phyloP scores from a whole-genome alignment of 257 asterid species.

The Fraxinus excelsior region DNA sequence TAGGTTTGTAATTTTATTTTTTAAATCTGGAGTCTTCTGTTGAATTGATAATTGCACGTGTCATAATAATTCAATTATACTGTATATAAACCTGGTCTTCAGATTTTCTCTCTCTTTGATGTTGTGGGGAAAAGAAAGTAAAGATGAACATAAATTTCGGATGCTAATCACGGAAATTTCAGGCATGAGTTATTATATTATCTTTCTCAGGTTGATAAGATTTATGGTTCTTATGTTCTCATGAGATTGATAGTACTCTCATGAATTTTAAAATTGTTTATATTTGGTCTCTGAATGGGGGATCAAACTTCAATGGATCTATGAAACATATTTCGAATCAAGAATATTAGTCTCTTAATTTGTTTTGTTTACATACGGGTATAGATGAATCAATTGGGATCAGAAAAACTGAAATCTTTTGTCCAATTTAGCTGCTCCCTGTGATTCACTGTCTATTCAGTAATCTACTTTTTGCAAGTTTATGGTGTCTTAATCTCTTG shows the following conservation, averaged over 20 bases:
- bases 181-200: background rate
- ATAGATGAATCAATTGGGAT: background rate
- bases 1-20: too few species aligned
- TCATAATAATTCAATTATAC: background rate
- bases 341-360: background rate
- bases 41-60: background rate
- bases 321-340: background rate
- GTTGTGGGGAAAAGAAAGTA: background rate
- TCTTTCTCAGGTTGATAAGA: background rate
- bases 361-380: background rate
- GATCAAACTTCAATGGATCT: background rate
- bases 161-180: background rate
- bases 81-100: background rate
- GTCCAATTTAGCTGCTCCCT: background rate
- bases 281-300: background rate
- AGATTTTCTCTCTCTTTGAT: background rate
- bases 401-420: background rate
- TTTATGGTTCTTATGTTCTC: background rate
- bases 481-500: background rate
- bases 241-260: background rate
- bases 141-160: background rate
- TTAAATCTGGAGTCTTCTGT: background rate
- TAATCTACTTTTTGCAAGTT: background rate
- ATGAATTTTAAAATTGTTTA: too few species aligned
- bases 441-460: background rate